phyloP scores from a whole-genome alignment of 164 flowering plant genomes.

The Cinnamomum micranthum region DNA sequence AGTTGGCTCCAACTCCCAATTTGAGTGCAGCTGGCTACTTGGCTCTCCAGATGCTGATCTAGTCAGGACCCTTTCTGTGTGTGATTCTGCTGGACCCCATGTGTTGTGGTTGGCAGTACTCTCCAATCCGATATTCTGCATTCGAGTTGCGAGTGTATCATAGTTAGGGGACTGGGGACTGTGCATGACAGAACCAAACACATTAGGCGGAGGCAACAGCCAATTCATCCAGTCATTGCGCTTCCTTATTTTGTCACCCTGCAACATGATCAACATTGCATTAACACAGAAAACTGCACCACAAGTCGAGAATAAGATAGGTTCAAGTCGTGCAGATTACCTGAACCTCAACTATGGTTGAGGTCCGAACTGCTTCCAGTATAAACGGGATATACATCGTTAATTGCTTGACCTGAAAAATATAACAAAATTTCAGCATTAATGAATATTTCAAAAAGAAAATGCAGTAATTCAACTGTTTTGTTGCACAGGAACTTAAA shows the following conservation, averaged over 20 bases:
- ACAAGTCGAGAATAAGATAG: no score
- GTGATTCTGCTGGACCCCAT: conserved; percentile 18
- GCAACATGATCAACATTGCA: conserved; percentile 35
- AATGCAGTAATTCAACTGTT: no score
- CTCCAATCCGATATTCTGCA: conserved; percentile 34
- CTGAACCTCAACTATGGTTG: conserved; percentile 59
- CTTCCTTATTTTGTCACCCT: conserved; percentile 63
- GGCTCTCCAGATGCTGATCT: conserved; percentile 21
- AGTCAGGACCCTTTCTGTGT: conserved; percentile 15
- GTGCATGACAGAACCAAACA: conserved; percentile 13
- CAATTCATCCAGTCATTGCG: conserved; percentile 59
- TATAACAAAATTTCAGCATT: neutral
- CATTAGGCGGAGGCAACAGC: conserved; percentile 23
- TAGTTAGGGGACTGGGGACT: conserved; percentile 12
- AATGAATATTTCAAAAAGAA: no score
- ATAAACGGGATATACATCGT: conserved; percentile 41
- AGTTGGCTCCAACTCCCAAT: conserved; percentile 18
- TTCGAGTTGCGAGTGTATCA: conserved; percentile 23
- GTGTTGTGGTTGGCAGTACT: conserved; percentile 17
- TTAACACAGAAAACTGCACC: conserved; percentile 22
- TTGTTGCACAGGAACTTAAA: no score
- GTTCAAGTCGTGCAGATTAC: conserved; percentile 20
- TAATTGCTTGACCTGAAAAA: conserved; percentile 51
- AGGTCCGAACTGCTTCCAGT: conserved; percentile 47
- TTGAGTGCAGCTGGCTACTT: conserved; percentile 18